Conservation (phyloP, 2,329 filamentous ascomycete genomes). For the Penicillium nordicum region DNA sequence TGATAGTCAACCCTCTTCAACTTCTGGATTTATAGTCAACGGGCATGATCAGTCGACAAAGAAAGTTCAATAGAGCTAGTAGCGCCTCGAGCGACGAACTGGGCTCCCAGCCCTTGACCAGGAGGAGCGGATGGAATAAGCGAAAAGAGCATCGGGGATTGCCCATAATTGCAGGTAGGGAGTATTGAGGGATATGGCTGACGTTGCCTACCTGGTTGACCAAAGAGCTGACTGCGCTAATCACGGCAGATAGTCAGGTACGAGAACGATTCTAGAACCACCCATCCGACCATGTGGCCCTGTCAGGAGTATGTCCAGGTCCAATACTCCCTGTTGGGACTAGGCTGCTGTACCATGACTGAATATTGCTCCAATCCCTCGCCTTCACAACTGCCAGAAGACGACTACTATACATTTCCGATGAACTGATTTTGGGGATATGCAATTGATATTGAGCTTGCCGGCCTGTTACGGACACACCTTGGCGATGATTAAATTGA, state of each 20-base stretch:
- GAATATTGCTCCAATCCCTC: constrained; percentile 5
- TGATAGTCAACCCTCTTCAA: not conserved
- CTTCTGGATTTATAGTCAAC: not conserved
- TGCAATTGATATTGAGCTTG: not conserved
- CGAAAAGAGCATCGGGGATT: not conserved
- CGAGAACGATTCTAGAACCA: not conserved
- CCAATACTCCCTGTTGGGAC: constrained; percentile 9
- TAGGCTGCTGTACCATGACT: constrained; percentile 10
- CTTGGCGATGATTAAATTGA: not conserved
- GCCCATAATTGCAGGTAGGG: too few species aligned
- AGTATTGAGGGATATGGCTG: too few species aligned
- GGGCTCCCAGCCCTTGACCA: not conserved
- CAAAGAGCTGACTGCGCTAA: not conserved
- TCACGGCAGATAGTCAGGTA: not conserved
- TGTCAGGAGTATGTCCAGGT: constrained; percentile 2
- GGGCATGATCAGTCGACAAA: not conserved
- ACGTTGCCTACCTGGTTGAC: too few species aligned
- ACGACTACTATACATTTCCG: not conserved
- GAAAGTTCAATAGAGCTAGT: not conserved
- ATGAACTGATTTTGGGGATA: not conserved
- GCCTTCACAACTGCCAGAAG: not conserved
- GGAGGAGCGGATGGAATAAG: not conserved
- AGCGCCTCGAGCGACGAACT: not conserved
- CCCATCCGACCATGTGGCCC: not conserved
- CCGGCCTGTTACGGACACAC: not conserved